Evolutionary conservation across 2,329 filamentous ascomycete species (phyloP), one percentile per base, ranked within the genome.

Genomic region (Geosmithia morbida): DNA sequence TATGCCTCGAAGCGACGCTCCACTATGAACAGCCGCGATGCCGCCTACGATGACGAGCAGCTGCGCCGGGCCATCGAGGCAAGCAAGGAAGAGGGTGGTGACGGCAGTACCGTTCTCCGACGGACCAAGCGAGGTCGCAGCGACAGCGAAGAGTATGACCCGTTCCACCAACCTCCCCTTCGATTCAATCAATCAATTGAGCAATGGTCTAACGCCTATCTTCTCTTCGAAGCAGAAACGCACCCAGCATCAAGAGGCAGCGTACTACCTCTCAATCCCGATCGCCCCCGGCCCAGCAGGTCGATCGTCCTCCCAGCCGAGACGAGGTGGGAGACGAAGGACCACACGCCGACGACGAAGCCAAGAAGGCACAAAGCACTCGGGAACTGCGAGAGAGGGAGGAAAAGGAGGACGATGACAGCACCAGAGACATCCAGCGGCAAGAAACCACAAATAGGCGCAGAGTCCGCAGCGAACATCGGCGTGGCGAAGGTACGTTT

Each of bases 21-120:
- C 18, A 98, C 92, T 7, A 96, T 97, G 87, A 95, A 97, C 60
- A 98, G 92, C 61, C 81, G 90, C 51, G 85, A 88, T 62, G 89
- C 90, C 41, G 90, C 88, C 19, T 97, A 97, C 56, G 89, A 97
- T 53, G 92, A 98, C 64, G 89, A 94, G 56, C 82, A 89, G 57
- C 65, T 98, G 40, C 79, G 88, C 48, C 79, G 85, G 54, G 92
- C 90, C 29, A 88, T 98, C 55, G 90, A 97, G 63, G 89, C 94
- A 51, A 98, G 92, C 69, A 96, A 89, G 66, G 83, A 86, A 58
- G 87, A 94, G 11, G 63, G 71, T 33, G 59, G 61, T 37, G 71
- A 37, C 6, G 33, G 5, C 13, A 3, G 72, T 46, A 69, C 69
- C 40, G 74, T 68, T 1, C 51, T 49, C 46, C 75, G 84, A 53